Evolutionary conservation across 768 basidiomycete genomes (phyloP).

Genomic region (Steccherinum ochraceum): DNA sequence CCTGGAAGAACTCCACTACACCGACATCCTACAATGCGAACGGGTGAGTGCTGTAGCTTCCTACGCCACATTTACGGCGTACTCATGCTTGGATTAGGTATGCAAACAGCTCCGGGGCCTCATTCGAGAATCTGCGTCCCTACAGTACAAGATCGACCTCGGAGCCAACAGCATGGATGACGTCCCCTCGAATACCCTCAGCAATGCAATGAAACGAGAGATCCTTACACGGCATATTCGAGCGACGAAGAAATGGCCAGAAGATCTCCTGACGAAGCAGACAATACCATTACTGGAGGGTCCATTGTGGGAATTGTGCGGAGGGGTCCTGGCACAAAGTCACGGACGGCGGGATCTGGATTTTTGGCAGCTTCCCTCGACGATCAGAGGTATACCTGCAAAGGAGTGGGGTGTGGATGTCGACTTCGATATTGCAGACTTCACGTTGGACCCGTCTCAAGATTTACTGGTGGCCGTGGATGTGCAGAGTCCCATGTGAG

Average conservation of each 20-base stretch:
- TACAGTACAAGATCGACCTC: conserved; percentile 9
- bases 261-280: background rate
- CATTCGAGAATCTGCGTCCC: background rate
- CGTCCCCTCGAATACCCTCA: background rate
- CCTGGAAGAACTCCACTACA: background rate
- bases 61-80: too few species aligned
- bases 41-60: background rate
- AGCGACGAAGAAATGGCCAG: background rate
- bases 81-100: too few species aligned
- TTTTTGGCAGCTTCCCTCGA: conserved; percentile 7
- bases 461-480: conserved; percentile 5
- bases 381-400: background rate
- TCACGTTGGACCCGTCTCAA: conserved; percentile 11
- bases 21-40: background rate
- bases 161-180: conserved; percentile 6
- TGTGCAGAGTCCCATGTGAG: background rate
- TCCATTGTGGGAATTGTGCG: conserved; percentile 10
- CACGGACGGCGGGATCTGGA: background rate
- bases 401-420: conserved; percentile 3
- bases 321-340: conserved; percentile 8
- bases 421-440: conserved; percentile 5
- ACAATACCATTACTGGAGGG: conserved; percentile 2
- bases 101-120: background rate
- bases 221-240: background rate
- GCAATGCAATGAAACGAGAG: conserved; percentile 3